These are phyloP conservation scores for Nannizzia gypsea DNA, from an alignment of 2,329 filamentous ascomycete species.

Conservation along the genomic window DNA sequence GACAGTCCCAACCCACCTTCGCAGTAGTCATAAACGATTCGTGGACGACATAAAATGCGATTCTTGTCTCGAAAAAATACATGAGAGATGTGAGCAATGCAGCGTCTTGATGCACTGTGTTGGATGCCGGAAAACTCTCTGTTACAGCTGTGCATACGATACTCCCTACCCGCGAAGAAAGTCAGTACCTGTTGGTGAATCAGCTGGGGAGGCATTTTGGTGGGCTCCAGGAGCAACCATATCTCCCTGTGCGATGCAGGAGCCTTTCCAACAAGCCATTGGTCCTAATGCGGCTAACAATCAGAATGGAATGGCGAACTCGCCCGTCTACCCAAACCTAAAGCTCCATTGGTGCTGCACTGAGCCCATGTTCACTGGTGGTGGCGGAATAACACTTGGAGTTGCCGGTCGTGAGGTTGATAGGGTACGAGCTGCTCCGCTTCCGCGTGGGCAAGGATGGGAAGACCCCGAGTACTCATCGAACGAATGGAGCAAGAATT, in stretches of 20 bases:
- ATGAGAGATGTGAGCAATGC: slow-evolving; percentile 49
- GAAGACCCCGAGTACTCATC: slow-evolving; percentile 44
- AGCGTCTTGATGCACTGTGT: slow-evolving; percentile 51
- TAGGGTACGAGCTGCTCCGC: slow-evolving; percentile 44
- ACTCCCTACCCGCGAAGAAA: slow-evolving; percentile 37
- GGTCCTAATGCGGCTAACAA: slow-evolving; percentile 7
- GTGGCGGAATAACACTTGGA: slow-evolving; percentile 47
- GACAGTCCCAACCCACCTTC: slow-evolving; percentile 42
- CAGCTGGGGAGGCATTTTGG: slow-evolving; percentile 38
- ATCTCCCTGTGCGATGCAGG: slow-evolving; percentile 49
- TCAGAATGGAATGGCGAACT: slow-evolving; percentile 24
- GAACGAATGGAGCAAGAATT: slow-evolving; percentile 31
- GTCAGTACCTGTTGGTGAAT: slow-evolving; percentile 14
- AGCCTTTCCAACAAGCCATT: slow-evolving; percentile 27
- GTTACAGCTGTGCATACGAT: slow-evolving; percentile 49
- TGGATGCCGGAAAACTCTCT: slow-evolving; percentile 49
- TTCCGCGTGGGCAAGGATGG: slow-evolving; percentile 44
- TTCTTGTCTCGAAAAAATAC: slow-evolving; percentile 42
- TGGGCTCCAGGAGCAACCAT: slow-evolving; percentile 46
- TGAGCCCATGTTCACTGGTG: slow-evolving; percentile 48
- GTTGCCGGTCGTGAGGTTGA: slow-evolving; percentile 44
- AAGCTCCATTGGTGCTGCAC: slow-evolving; percentile 51
- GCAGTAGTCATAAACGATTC: slow-evolving; percentile 43
- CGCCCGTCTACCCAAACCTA: slow-evolving; percentile 36
- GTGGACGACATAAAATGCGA: slow-evolving; percentile 44